Percentiles rank a stretch among this genome's conserved stretches.
Conservation (phyloP, 2,329 filamentous ascomycete genomes). For the Parastagonospora avenae region DNA sequence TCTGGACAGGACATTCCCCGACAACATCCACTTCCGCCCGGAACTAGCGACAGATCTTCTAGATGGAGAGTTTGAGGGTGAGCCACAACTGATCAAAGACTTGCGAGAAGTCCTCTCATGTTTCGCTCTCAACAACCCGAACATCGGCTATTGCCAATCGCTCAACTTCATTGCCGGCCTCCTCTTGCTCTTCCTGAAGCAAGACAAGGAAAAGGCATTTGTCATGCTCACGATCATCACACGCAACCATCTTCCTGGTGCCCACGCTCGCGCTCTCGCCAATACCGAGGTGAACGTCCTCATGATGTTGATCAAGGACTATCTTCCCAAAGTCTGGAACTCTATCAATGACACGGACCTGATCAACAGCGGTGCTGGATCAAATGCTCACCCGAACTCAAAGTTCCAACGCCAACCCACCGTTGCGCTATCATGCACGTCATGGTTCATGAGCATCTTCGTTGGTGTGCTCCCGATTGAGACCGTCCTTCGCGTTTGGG, state of each 20-base stretch:
- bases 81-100: constrained; percentile 79
- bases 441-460: constrained; percentile 98
- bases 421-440: constrained; percentile 89
- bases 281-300: constrained; percentile 94
- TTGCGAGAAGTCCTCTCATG: constrained; percentile 85
- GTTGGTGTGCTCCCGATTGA: constrained; percentile 92
- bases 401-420: constrained; percentile 70
- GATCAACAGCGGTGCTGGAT: constrained; percentile 43
- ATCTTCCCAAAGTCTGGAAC: constrained; percentile 81
- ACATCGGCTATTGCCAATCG: constrained; percentile 93
- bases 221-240: constrained; percentile 94
- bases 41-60: constrained; percentile 41
- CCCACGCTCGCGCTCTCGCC: constrained; percentile 86
- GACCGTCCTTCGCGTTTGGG: constrained; percentile 90
- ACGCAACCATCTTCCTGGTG: constrained; percentile 83
- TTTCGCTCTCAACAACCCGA: constrained; percentile 88
- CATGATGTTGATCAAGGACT: constrained; percentile 83
- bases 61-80: constrained; percentile 49
- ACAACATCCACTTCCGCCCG: constrained; percentile 89
- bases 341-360: constrained; percentile 81
- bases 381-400: constrained; percentile 39
- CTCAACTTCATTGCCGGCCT: constrained; percentile 94
- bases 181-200: constrained; percentile 78
- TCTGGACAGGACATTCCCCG: constrained; percentile 90
- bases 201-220: constrained; percentile 88